These are phyloP conservation scores for Babesia bigemina DNA, from an alignment of 169 alveolate genomes.

Conservation along the genomic window DNA sequence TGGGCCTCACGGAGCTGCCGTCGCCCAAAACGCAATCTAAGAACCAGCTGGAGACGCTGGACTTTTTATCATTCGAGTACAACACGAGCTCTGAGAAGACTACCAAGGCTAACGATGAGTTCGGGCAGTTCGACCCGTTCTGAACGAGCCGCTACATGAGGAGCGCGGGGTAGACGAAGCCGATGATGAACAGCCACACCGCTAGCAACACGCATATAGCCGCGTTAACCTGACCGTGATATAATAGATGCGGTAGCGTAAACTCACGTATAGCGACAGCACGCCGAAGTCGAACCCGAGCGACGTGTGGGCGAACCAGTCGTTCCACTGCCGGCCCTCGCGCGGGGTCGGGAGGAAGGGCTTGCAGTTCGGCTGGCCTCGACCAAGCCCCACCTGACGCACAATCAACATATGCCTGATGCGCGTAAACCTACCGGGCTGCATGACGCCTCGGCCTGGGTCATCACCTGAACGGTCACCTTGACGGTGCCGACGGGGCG, in stretches of 20 bases:
- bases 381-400: constrained; percentile 82
- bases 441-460: constrained; percentile 88
- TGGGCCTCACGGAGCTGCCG: constrained; percentile 8
- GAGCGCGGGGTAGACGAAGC: constrained; percentile 50
- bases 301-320: constrained; percentile 75
- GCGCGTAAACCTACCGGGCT: constrained; percentile 70
- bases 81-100: neutral
- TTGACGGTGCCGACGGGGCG: constrained; percentile 83
- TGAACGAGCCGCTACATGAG: constrained; percentile 22
- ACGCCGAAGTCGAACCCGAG: constrained; percentile 47
- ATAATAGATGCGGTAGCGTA: neutral
- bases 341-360: constrained; percentile 88
- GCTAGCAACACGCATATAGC: constrained; percentile 12
- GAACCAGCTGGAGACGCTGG: constrained; percentile 15
- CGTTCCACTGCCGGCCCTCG: constrained; percentile 91
- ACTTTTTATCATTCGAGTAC: constrained; percentile 30
- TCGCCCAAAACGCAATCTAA: neutral
- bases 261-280: constrained; percentile 49
- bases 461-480: constrained; percentile 86
- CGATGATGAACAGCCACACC: constrained; percentile 52
- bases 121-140: constrained; percentile 51
- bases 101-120: constrained; percentile 28
- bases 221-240: constrained; percentile 22
- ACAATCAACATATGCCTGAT: neutral
- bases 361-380: constrained; percentile 88